Conservation (phyloP, 768 basidiomycete species). For the Trametes coccinea region DNA sequence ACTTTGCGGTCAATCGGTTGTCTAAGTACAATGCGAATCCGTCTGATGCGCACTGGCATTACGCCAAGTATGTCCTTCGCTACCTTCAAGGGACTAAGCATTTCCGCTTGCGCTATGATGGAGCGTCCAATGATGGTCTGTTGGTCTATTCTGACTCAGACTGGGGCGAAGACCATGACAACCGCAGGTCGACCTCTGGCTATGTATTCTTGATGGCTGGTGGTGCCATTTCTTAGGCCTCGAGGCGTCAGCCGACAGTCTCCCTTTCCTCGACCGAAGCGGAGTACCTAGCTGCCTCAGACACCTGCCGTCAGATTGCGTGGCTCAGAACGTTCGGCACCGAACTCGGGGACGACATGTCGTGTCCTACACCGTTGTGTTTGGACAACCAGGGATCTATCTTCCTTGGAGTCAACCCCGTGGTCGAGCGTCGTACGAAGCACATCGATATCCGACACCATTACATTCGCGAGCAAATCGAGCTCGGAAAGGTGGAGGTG, state of each 20-base stretch:
- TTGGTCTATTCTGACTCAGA: slow-evolving; percentile 34
- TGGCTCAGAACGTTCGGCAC: slow-evolving; percentile 24
- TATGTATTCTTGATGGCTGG: slow-evolving; percentile 37
- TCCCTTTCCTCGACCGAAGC: slow-evolving; percentile 39
- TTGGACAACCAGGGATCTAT: no score
- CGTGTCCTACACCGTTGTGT: slow-evolving; percentile 9
- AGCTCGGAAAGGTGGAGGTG: slow-evolving; percentile 16
- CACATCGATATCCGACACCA: slow-evolving; percentile 34
- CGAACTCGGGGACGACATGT: slow-evolving; percentile 11
- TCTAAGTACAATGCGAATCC: slow-evolving; percentile 36
- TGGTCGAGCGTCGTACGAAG: slow-evolving; percentile 28
- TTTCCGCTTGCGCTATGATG: slow-evolving; percentile 8
- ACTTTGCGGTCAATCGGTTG: slow-evolving; percentile 33
- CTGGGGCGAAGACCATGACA: slow-evolving; percentile 31
- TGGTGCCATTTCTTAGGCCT: slow-evolving; percentile 34
- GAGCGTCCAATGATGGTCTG: slow-evolving; percentile 24
- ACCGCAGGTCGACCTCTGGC: slow-evolving; percentile 37
- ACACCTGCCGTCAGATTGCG: slow-evolving; percentile 28
- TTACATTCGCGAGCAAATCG: slow-evolving; percentile 25
- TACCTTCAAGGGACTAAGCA: slow-evolving; percentile 37
- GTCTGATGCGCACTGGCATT: slow-evolving; percentile 29
- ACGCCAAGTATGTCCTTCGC: slow-evolving; percentile 34
- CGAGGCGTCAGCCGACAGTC: slow-evolving; percentile 25
- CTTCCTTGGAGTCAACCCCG: slow-evolving; percentile 22
- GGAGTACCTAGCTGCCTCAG: slow-evolving; percentile 38